These are phyloP conservation scores for Helotiales sp. DNA, from an alignment of 2,329 filamentous ascomycete genomes.

Conservation along the genomic window DNA sequence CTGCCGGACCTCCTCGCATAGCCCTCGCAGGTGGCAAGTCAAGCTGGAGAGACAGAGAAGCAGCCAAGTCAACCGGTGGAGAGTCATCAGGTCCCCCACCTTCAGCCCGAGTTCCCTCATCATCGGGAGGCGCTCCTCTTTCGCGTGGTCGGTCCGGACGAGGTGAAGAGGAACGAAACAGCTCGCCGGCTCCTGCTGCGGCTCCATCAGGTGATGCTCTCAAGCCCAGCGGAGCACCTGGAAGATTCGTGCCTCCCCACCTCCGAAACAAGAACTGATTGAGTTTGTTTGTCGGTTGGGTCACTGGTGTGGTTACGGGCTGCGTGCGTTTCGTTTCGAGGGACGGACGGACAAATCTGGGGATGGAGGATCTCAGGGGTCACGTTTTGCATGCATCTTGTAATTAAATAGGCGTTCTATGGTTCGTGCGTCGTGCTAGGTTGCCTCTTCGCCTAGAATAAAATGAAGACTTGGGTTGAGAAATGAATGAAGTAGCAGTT, in stretches of 20 bases:
- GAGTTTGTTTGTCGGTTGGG: neutral
- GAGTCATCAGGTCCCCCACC: conserved; percentile 39
- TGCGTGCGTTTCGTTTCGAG: conserved; percentile 9
- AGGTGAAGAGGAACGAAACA: conserved; percentile 47
- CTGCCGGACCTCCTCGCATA: conserved; percentile 58
- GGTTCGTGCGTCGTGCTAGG: conserved; percentile 12
- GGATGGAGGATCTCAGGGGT: conserved; percentile 6
- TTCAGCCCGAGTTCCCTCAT: conserved; percentile 38
- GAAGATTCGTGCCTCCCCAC: conserved; percentile 64
- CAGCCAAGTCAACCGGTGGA: conserved; percentile 50
- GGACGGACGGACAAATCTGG: conserved; percentile 5
- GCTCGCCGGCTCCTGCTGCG: conserved; percentile 49
- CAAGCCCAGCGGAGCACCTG: conserved; percentile 57
- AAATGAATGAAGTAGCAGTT: neutral
- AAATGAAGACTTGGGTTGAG: conserved; percentile 9
- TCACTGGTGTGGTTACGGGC: neutral
- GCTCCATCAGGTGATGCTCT: conserved; percentile 50
- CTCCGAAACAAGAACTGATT: conserved; percentile 44
- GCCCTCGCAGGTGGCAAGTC: conserved; percentile 55
- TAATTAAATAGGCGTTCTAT: conserved; percentile 19
- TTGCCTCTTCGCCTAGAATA: conserved; percentile 13
- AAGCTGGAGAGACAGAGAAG: conserved; percentile 64
- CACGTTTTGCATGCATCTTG: conserved; percentile 4
- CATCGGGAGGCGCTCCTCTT: conserved; percentile 48
- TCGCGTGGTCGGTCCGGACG: conserved; percentile 52